Evolutionary conservation across 2,329 filamentous ascomycete species (phyloP), one percentile per base, ranked within the genome.

Genomic region (Exutisphaerella laricina): DNA sequence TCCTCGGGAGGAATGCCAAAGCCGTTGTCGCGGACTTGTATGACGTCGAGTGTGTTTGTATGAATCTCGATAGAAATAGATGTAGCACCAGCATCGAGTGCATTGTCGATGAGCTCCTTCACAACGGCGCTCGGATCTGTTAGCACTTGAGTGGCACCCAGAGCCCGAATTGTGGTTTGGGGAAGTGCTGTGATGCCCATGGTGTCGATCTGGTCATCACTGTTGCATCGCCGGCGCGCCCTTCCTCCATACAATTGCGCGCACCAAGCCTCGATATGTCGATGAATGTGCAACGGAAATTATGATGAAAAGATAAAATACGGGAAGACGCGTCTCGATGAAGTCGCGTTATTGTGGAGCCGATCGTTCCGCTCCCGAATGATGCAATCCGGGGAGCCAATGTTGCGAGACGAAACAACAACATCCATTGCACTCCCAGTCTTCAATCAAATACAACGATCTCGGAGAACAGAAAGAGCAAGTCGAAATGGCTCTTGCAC

Each of bases 21-120:
- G n/a, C 85, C 85, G 64, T 88, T 85, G 60, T 87, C 83, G 32
- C 77, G 74, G 36, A 88, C 78, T 55, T 84, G 77, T 26, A 90
- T 75, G 40, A 72, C 75, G 61, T 85, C 80, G 39, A 88, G 61
- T 0, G 81, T 82, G 57, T 88, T 81, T 30, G 71, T 55, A 3
- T 82, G 76, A 10, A 88, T 69, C 20, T 77, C 66, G 17, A 89
- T 67, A 39, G 84, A 77, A 44, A 90, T 69, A 2, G 73, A 74
- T 2, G 75, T 82, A 9, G 85, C 83, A 39, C 73, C 70, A 5
- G 84, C 82, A 62, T 90, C 85, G 14, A 89, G 73, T 31, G 84
- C 74, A 61, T 90, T 89, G 54, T 89, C 85, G 22, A 89, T 63
- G 3, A 89, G 77, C 63, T 89, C 85, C 58, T 89, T 89, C 54